Evolutionary conservation across 139 green algal genomes (phyloP).

Genomic region (Closterium sp.): DNA sequence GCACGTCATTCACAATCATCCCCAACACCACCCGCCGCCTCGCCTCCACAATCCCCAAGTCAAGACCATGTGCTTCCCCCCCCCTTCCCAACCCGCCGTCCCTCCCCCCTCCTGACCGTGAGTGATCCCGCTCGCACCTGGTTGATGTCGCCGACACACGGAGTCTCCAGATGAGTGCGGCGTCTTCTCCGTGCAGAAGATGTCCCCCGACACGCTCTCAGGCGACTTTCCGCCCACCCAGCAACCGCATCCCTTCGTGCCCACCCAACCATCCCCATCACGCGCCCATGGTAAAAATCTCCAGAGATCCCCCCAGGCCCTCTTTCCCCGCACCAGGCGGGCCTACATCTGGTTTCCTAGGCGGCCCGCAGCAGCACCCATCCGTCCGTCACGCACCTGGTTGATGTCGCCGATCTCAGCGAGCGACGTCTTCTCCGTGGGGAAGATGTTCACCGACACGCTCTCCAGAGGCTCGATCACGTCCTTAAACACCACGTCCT

Average conservation of each 20-base stretch:
- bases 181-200: constrained; percentile 86
- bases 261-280: constrained; percentile 63
- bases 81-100: no score
- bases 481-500: background rate
- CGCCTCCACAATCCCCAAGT: no score
- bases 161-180: constrained; percentile 78
- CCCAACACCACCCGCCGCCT: no score
- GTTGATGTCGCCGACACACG: constrained; percentile 67
- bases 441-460: constrained; percentile 81
- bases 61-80: no score
- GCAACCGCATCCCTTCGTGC: constrained; percentile 85
- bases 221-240: constrained; percentile 98
- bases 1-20: no score
- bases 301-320: no score
- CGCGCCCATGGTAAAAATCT: no score
- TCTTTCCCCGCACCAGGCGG: no score
- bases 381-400: no score
- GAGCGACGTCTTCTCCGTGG: constrained; percentile 83
- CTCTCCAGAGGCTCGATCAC: constrained; percentile 94
- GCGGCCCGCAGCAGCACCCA: no score
- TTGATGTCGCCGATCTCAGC: constrained; percentile 79
- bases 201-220: constrained; percentile 84
- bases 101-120: no score
- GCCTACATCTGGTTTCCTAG: no score
- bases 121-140: constrained; percentile 38